Conservation (phyloP, 345 rosid genomes). For the Sisymbrium irio region DNA sequence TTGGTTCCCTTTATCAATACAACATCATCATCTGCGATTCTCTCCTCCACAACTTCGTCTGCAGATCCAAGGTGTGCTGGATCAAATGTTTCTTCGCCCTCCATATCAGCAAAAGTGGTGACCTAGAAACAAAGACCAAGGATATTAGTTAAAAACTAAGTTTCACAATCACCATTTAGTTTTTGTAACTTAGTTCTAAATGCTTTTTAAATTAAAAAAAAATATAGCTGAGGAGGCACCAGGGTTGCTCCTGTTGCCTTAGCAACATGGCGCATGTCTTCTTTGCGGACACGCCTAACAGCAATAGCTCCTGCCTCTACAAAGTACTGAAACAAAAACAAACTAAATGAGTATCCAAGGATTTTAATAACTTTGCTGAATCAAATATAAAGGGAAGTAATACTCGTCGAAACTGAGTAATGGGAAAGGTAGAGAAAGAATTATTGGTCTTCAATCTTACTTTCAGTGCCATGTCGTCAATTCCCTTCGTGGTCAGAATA, state of each 20-base stretch:
- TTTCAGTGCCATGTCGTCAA: slow-evolving; percentile 99
- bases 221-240: slow-evolving; percentile 38
- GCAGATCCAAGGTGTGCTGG: slow-evolving; percentile 76
- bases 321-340: slow-evolving; percentile 63
- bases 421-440: neutral
- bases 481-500: slow-evolving; percentile 89
- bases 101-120: slow-evolving; percentile 98
- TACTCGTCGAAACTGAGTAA: neutral
- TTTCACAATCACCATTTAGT: neutral
- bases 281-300: slow-evolving; percentile 92
- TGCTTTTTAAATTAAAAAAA: neutral
- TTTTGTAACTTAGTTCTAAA: slow-evolving; percentile 2
- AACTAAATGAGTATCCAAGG: slow-evolving; percentile 7
- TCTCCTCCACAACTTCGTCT: slow-evolving; percentile 91
- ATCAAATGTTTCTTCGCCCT: slow-evolving; percentile 97
- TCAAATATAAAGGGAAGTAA: neutral
- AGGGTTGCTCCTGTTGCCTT: slow-evolving; percentile 98
- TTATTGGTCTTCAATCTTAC: slow-evolving; percentile 28
- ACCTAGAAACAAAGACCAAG: slow-evolving; percentile 45
- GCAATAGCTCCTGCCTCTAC: slow-evolving; percentile 98
- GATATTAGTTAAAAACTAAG: neutral
- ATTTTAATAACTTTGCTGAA: neutral
- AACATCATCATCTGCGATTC: slow-evolving; percentile 93
- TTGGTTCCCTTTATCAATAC: slow-evolving; percentile 89
- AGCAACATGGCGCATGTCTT: slow-evolving; percentile 97